These are phyloP conservation scores for Thermomyces lanuginosus DNA, from an alignment of 2,329 filamentous ascomycete species.

Conservation along the genomic window DNA sequence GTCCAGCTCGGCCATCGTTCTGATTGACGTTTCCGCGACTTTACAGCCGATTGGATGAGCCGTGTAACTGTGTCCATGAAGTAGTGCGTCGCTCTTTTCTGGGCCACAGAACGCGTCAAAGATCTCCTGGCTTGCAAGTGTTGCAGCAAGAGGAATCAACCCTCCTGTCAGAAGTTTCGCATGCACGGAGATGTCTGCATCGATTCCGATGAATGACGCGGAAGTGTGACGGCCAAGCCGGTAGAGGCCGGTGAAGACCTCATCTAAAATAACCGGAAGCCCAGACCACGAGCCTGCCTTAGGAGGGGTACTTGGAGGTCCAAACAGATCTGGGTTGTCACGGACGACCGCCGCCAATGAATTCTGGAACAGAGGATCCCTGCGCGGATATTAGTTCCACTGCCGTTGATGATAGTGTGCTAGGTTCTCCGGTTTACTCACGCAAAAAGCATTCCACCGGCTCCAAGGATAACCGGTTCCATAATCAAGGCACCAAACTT, in stretches of 20 bases:
- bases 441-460: conserved; percentile 70
- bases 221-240: conserved; percentile 59
- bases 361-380: conserved; percentile 67
- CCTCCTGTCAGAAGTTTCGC: conserved; percentile 75
- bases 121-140: conserved; percentile 55
- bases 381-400: conserved; percentile 16
- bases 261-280: conserved; percentile 66
- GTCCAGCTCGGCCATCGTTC: conserved; percentile 44
- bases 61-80: conserved; percentile 79
- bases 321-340: conserved; percentile 40
- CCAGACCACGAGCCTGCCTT: conserved; percentile 43
- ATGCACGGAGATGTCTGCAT: conserved; percentile 63
- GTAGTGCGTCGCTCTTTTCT: conserved; percentile 60
- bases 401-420: not conserved
- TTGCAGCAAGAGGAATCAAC: conserved; percentile 59
- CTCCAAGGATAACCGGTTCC: conserved; percentile 65
- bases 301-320: conserved; percentile 9
- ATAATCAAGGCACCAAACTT: conserved; percentile 65
- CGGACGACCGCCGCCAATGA: conserved; percentile 53
- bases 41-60: conserved; percentile 68
- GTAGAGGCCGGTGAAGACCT: conserved; percentile 76
- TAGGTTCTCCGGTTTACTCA: conserved; percentile 26
- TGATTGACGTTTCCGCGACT: conserved; percentile 53
- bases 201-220: conserved; percentile 49
- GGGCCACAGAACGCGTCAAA: conserved; percentile 54